Conservation (phyloP, 495 filamentous ascomycete genomes). For the Platismatia glauca region DNA sequence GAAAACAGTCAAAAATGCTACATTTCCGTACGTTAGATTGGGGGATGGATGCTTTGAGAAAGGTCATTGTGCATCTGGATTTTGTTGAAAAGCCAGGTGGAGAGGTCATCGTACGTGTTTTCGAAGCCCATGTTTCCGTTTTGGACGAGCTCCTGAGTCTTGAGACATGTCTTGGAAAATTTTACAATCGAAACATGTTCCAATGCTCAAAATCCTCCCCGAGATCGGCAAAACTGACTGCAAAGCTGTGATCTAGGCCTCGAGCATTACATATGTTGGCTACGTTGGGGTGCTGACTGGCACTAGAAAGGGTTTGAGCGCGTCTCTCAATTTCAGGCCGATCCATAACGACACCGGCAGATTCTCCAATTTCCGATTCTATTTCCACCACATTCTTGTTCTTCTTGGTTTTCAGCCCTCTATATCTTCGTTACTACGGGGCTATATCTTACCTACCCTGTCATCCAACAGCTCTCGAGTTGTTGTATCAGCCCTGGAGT, state of each 20-base stretch:
- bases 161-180: too few relatives aligned
- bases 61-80: constrained; percentile 50
- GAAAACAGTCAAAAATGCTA: constrained; percentile 35
- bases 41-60: constrained; percentile 53
- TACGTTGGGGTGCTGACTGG: constrained; percentile 57
- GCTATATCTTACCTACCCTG: constrained; percentile 32
- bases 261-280: constrained; percentile 52
- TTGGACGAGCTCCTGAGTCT: too few relatives aligned
- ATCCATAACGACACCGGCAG: constrained; percentile 39
- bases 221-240: background rate
- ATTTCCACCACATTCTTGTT: constrained; percentile 44
- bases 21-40: constrained; percentile 63
- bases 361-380: constrained; percentile 34
- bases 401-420: constrained; percentile 49
- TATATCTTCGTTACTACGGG: constrained; percentile 45
- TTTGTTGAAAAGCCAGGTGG: constrained; percentile 35
- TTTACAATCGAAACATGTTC: background rate
- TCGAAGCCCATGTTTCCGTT: background rate
- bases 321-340: constrained; percentile 57
- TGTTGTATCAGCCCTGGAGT: constrained; percentile 20
- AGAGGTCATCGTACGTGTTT: constrained; percentile 29
- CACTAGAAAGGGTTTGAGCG: constrained; percentile 45
- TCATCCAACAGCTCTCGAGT: background rate
- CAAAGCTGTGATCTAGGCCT: constrained; percentile 27
- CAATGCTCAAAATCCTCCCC: background rate